Evolutionary conservation across 306 rosid genomes (phyloP), one percentile per base, ranked within the genome.

Genomic region (Quercus rubra): DNA sequence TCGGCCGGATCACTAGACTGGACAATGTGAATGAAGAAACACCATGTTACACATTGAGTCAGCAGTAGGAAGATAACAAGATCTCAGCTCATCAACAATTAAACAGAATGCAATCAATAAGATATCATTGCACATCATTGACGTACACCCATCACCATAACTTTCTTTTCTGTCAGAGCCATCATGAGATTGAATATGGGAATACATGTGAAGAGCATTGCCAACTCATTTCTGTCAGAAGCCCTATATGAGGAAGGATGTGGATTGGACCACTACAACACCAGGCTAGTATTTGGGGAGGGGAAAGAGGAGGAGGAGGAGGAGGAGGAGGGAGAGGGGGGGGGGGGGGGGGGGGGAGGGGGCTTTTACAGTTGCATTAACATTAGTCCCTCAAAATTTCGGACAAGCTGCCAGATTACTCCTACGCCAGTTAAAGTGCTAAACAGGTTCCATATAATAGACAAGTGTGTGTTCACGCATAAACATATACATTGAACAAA

Each of bases 1-100:
- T 90, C 99, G 0, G 79, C 88, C 38, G 96, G 94, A 83, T 96
- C 98, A 80, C 77, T 88, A 82, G 99, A 91, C 99, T 96, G 86
- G 63, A 83, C 78, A 82, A 55, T 71, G 43, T 59, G 80, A 74
- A 80, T 61, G 75, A 49, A 68, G 67, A 70, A 9, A 56, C 18
- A 17, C 58, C 14, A 43, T 61, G 54, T 27, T 43, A 18, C 58
- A 68, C 70, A 6, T 69, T 5, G 58, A 75, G 1, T 19, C 35
- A 4, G 61, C 67, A 31, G 5, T 46, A 17, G 25, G 75, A 61
- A 57, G 62, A 71, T 27, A 41, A 28, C 25, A 74, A 41, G 56
- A 74, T 10, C 9, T 57, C 56, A 64, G 35, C 18, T 25, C 54
- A 30, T 30, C 67, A 19, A 14, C 52, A 52, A 35, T 54, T 38